phyloP scores from a whole-genome alignment of 148 eudicot genomes.

The Spergularia bocconei region DNA sequence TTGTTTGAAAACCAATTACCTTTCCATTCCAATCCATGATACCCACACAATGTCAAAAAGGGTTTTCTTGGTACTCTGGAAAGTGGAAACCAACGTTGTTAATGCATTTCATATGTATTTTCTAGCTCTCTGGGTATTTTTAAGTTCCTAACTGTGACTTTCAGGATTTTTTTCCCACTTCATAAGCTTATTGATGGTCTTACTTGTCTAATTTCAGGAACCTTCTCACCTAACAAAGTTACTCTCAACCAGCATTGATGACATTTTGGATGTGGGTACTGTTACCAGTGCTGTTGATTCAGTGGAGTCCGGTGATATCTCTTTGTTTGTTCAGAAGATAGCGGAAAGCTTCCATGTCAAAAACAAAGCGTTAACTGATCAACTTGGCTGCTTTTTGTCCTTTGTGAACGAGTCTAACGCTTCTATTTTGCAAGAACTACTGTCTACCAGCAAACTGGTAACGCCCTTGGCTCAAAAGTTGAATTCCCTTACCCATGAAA shows the following conservation, averaged over 20 bases:
- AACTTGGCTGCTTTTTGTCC: slow-evolving; percentile 45
- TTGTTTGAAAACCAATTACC: not conserved
- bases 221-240: slow-evolving; percentile 31
- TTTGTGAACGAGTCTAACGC: slow-evolving; percentile 55
- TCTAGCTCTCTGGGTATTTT: not conserved
- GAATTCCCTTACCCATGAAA: slow-evolving; percentile 46
- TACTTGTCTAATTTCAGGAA: slow-evolving; percentile 51
- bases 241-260: slow-evolving; percentile 36
- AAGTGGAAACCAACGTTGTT: slow-evolving; percentile 3
- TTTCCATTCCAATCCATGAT: not conserved
- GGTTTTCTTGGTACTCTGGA: not conserved
- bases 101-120: not conserved
- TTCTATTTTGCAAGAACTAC: slow-evolving; percentile 53
- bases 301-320: slow-evolving; percentile 44
- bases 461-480: slow-evolving; percentile 33
- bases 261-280: slow-evolving; percentile 33
- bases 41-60: not conserved
- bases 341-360: slow-evolving; percentile 44
- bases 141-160: slow-evolving; percentile 1
- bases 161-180: not conserved
- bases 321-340: slow-evolving; percentile 43
- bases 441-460: slow-evolving; percentile 41
- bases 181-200: slow-evolving; percentile 7
- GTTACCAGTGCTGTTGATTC: slow-evolving; percentile 34
- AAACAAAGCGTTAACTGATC: slow-evolving; percentile 43